These are phyloP conservation scores for Cryphonectria japonica DNA, from an alignment of 2,329 filamentous ascomycete species.

Conservation along the genomic window DNA sequence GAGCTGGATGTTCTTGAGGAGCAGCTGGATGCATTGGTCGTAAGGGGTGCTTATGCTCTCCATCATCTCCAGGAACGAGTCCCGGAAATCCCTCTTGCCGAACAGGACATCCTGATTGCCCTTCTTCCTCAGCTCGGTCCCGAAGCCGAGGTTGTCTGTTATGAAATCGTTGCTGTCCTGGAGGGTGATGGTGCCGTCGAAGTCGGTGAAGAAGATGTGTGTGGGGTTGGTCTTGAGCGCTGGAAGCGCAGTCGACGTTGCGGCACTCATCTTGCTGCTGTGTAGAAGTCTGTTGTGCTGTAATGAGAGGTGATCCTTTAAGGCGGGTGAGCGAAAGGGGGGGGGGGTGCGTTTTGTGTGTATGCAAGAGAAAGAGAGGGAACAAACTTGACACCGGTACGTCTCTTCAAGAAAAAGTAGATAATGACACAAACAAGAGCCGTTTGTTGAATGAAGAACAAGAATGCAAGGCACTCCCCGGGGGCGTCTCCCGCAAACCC, in stretches of 20 bases:
- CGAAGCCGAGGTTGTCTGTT: constrained; percentile 93
- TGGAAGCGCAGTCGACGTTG: constrained; percentile 49
- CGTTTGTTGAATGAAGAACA: not conserved
- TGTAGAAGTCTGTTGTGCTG: not conserved
- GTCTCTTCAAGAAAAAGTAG: not conserved
- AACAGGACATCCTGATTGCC: constrained; percentile 79
- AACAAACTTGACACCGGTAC: not conserved
- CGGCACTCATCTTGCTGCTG: constrained; percentile 46
- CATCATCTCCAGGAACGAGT: constrained; percentile 90
- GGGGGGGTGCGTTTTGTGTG: too few relatives aligned
- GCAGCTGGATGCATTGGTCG: constrained; percentile 76
- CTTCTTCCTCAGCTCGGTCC: constrained; percentile 68
- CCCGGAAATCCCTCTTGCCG: constrained; percentile 73
- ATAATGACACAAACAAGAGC: not conserved
- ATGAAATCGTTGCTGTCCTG: constrained; percentile 69
- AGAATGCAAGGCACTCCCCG: not conserved
- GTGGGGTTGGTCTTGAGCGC: constrained; percentile 72
- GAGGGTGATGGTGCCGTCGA: constrained; percentile 91
- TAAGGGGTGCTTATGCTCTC: constrained; percentile 82
- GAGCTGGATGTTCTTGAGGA: constrained; percentile 82
- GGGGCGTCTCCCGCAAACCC: not conserved
- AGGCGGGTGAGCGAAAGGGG: not conserved
- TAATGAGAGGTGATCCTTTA: not conserved
- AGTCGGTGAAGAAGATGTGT: constrained; percentile 98
- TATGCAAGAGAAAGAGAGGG: too few relatives aligned